Conservation (phyloP, 768 basidiomycete genomes). For the Coprinopsis marcescibilis region DNA sequence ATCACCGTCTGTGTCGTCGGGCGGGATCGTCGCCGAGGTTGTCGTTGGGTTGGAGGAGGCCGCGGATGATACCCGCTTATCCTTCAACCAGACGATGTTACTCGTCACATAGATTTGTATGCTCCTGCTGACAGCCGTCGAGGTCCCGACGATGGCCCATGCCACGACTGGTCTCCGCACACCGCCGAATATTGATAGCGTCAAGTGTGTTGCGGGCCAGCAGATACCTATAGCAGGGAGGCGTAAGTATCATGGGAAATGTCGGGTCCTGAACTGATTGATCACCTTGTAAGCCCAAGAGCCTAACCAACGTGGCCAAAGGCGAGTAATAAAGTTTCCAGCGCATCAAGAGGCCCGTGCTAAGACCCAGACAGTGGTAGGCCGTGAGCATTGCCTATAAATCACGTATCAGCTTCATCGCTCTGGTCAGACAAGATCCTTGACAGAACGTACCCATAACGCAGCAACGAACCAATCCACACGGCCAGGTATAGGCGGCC, state of each 20-base stretch:
- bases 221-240: conserved; percentile 58
- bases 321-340: conserved; percentile 92
- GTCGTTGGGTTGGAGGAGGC: conserved; percentile 6
- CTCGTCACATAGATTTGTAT: conserved; percentile 96
- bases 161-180: conserved; percentile 71
- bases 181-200: conserved; percentile 67
- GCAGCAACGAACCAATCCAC: conserved; percentile 64
- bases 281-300: conserved; percentile 73
- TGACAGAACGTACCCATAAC: conserved; percentile 62
- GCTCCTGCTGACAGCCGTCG: conserved; percentile 75
- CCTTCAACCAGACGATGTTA: conserved; percentile 58
- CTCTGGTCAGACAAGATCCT: background rate
- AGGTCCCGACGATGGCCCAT: conserved; percentile 89
- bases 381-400: conserved; percentile 78
- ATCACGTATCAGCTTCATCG: conserved; percentile 5
- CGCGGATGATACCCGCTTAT: background rate
- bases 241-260: background rate
- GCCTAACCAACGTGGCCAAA: conserved; percentile 81
- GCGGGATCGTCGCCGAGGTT: conserved; percentile 17
- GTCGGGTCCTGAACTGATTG: background rate
- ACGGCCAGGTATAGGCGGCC: conserved; percentile 41
- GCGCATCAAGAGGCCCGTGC: conserved; percentile 82
- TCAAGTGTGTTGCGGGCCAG: conserved; percentile 90
- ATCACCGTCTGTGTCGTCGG: conserved; percentile 4
- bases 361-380: conserved; percentile 81